These are phyloP conservation scores for Elsinoe ampelina DNA, from an alignment of 2,329 filamentous ascomycete genomes.

Conservation along the genomic window DNA sequence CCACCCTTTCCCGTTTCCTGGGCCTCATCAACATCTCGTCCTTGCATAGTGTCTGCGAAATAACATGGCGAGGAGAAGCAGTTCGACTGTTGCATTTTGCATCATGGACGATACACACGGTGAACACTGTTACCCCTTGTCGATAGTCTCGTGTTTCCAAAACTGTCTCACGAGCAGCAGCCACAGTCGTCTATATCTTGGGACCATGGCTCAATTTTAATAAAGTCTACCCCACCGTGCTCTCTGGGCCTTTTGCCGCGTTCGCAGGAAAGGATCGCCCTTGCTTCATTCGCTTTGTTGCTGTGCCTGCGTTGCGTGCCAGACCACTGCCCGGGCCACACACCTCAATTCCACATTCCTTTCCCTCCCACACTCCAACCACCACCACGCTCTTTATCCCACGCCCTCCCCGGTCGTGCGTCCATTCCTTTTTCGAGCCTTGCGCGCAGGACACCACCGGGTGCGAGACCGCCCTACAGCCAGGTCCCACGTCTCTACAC, in stretches of 20 bases:
- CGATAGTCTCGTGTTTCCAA: not conserved
- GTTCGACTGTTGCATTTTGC: not conserved
- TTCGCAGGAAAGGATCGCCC: slow-evolving; percentile 27
- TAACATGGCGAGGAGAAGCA: not conserved
- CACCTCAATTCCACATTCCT: slow-evolving; percentile 5
- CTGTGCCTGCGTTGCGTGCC: slow-evolving; percentile 8
- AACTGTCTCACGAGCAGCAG: slow-evolving; percentile 3
- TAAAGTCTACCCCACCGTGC: slow-evolving; percentile 58
- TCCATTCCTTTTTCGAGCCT: slow-evolving; percentile 6
- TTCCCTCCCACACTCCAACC: not conserved
- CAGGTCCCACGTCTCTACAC: not conserved
- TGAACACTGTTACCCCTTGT: slow-evolving; percentile 8
- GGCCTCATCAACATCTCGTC: not conserved
- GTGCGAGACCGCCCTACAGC: not conserved
- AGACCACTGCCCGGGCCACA: slow-evolving; percentile 7
- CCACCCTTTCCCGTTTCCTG: slow-evolving; percentile 8
- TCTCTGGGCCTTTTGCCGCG: slow-evolving; percentile 67
- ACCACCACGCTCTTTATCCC: slow-evolving; percentile 1
- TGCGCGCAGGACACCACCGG: not conserved
- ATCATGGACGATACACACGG: slow-evolving; percentile 9
- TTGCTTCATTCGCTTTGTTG: not conserved
- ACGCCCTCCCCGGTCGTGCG: not conserved
- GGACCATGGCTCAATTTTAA: slow-evolving; percentile 12
- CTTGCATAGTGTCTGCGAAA: not conserved
- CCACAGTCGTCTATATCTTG: slow-evolving; percentile 6